phyloP scores from a whole-genome alignment of 305 asterid species.

The Solanum aculeatissimum region DNA sequence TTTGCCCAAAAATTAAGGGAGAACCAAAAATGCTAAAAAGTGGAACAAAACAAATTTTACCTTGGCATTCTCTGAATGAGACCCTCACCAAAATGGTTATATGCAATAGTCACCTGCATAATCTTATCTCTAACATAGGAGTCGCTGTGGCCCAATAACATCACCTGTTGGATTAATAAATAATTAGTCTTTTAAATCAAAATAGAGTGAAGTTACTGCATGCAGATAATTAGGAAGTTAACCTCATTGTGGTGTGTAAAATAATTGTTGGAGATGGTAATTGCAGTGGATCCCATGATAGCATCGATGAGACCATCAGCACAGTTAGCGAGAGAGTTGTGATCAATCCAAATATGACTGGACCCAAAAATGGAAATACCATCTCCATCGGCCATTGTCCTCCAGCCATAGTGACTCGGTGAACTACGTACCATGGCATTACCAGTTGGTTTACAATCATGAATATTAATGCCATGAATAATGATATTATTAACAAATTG shows the following conservation, averaged over 20 bases:
- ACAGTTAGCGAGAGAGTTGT: conserved; percentile 51
- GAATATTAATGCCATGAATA: conserved; percentile 62
- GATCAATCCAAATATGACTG: conserved; percentile 75
- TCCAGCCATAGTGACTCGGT: conserved; percentile 44
- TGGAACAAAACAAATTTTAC: not conserved
- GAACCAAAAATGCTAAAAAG: not conserved
- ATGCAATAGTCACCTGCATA: conserved; percentile 84
- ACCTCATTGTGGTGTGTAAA: conserved; percentile 72
- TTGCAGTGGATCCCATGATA: conserved; percentile 61
- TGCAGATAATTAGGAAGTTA: not conserved
- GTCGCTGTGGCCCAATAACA: conserved; percentile 72
- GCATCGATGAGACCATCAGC: conserved; percentile 66
- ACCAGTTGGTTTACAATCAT: conserved; percentile 58
- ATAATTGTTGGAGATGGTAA: conserved; percentile 60
- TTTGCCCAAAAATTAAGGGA: not conserved
- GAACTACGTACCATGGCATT: conserved; percentile 73
- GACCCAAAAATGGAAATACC: conserved; percentile 59
- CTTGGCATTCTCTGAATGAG: conserved; percentile 77
- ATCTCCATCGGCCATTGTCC: conserved; percentile 69
- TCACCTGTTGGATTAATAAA: conserved; percentile 28
- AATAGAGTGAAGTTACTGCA: not conserved
- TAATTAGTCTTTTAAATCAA: not conserved
- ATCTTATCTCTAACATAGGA: conserved; percentile 35
- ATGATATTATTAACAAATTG: conserved; percentile 49
- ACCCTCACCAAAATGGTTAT: conserved; percentile 75